These are phyloP conservation scores for Trichoderma gamsii DNA, from an alignment of 495 filamentous ascomycete genomes.

Conservation along the genomic window DNA sequence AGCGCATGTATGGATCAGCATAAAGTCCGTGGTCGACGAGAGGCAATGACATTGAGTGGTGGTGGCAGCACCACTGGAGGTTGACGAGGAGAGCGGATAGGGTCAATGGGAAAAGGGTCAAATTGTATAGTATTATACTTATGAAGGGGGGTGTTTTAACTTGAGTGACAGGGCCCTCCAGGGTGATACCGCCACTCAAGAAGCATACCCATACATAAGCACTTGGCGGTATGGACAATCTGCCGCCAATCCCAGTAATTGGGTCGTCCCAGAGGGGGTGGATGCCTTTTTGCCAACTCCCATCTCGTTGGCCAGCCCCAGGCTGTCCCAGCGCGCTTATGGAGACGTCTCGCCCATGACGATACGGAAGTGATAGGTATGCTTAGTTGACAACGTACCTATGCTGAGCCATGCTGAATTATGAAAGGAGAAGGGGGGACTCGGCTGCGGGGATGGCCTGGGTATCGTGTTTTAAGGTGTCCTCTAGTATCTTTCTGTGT, in stretches of 20 bases:
- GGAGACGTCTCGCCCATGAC: neutral
- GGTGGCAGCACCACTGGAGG: neutral
- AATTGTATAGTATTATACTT: conserved; percentile 10
- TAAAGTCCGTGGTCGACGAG: conserved; percentile 10
- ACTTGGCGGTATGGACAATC: conserved; percentile 6
- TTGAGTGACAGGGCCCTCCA: conserved; percentile 11
- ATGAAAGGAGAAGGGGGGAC: neutral
- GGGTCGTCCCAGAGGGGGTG: neutral
- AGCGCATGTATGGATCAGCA: conserved; percentile 6
- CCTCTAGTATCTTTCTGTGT: neutral
- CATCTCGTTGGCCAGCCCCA: conserved; percentile 6
- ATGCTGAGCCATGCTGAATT: conserved; percentile 11
- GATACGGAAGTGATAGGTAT: neutral
- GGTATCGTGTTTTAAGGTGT: conserved; percentile 3
- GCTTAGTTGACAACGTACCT: conserved; percentile 9
- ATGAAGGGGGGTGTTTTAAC: conserved; percentile 3
- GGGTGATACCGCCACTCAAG: conserved; percentile 3
- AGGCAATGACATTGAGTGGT: conserved; percentile 15
- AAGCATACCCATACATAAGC: conserved; percentile 12
- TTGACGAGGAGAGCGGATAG: neutral
- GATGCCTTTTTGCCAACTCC: neutral
- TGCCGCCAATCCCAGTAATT: conserved; percentile 1
- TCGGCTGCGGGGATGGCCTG: neutral
- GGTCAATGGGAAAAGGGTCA: neutral
- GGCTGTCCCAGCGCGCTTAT: conserved; percentile 11